Evolutionary conservation across 331 rosid species (phyloP).

Genomic region (Quercus lobata): DNA sequence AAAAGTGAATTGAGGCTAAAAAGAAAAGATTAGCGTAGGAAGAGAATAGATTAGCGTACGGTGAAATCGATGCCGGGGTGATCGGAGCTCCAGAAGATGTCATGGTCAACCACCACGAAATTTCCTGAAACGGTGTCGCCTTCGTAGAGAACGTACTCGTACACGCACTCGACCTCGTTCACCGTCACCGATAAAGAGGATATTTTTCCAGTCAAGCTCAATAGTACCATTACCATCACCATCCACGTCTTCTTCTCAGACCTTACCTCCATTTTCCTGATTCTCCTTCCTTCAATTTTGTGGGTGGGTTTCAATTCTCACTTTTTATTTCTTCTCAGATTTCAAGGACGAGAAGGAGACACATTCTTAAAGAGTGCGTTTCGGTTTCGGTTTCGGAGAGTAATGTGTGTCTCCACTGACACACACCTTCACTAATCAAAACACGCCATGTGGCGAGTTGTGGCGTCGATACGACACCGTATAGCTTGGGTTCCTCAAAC

Average conservation of each 20-base stretch:
- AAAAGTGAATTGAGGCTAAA: background rate
- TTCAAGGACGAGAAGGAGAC: no score
- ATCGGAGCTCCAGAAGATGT: constrained; percentile 90
- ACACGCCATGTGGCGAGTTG: no score
- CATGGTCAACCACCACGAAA: constrained; percentile 93
- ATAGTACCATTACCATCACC: constrained; percentile 38
- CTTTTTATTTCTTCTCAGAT: background rate
- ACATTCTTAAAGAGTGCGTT: background rate
- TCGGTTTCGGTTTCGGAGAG: background rate
- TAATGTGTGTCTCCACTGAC: no score
- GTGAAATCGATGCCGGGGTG: constrained; percentile 93
- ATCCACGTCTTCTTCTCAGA: constrained; percentile 3
- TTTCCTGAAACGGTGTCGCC: constrained; percentile 83
- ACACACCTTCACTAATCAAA: no score
- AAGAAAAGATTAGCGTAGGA: no score
- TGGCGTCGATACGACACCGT: background rate
- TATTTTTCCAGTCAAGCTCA: constrained; percentile 46
- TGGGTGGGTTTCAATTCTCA: background rate
- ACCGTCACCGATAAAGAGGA: constrained; percentile 67
- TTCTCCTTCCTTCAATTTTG: background rate
- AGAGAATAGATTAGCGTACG: constrained; percentile 31
- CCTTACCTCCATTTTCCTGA: constrained; percentile 37
- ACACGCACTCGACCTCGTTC: constrained; percentile 79
- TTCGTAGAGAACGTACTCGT: constrained; percentile 86
- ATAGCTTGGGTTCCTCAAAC: no score